Base-by-base conservation (phyloP, 2,329 filamentous ascomycete species). In the Bipolaris sorokiniana region DNA sequence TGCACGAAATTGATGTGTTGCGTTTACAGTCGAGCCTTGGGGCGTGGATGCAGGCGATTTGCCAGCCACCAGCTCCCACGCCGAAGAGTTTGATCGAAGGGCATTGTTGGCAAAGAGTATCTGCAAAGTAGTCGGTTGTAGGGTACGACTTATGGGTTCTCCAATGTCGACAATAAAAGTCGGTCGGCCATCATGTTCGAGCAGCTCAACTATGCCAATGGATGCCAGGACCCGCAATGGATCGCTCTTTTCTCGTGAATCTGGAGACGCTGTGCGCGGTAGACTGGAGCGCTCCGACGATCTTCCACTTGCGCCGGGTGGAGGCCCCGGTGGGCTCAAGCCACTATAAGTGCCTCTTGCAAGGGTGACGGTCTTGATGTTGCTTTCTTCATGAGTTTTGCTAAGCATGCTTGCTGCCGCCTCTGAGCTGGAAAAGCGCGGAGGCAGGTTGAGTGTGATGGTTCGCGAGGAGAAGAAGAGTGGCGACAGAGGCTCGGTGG, bases 141-240 rank as follows among this genome's bases (percentile, higher is more conserved):
- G 78, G 20, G 77, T 78, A 45, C 80, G 81, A 64, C 87, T 88
- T n/a, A 77, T 73, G 1, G 80, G 74, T 66, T 88, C 85, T 7
- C 80, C 79, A 48, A 90, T 76, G 67, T 94, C 90, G 33, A 94
- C 80, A 40, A 94, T 83, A 66, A 94, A 91, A 0, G 89, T 90
- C 2, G 90, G 91, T 45, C 91, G 81, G 48, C 89, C 85, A 71
- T 95, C 91, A 63, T 90, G 85, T 69, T 94, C 90, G 38, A 95
- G 76, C 37, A 94, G 78, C 72, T 94, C 91, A 18, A 88, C 77
- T 9, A 91, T 82, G 22, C 89, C 88, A 49, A 92, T 81, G 23
- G 84, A 83, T 40, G 85, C 84, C 4, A 93, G 79, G 48, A 86
- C 78, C 49, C 86, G 82, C 42, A 86, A 62, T 5, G 81, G 80